Evolutionary conservation across 208 protist genomes (phyloP), one percentile per base, ranked within the genome.

Genomic region (Acanthamoeba rhysodes): DNA sequence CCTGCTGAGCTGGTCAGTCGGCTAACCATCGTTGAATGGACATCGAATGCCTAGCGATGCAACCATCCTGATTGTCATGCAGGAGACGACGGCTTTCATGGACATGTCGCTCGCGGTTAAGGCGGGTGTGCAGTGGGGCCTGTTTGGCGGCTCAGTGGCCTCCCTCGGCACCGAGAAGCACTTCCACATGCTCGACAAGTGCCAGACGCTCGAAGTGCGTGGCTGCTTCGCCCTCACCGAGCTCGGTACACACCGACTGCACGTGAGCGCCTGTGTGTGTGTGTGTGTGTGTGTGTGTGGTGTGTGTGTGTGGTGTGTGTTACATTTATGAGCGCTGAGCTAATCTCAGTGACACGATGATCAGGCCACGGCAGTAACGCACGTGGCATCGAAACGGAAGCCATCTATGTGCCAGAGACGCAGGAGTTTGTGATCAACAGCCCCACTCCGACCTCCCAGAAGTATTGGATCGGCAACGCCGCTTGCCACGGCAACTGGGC

Each of bases 401-500:
- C 97, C n/a, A 95, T 85, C 7, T 98, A 95, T 45, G 94, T 96
- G 50, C 27, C 37, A 7, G 18, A 45, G n/a, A 97, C 94, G 2
- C 32, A 96, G 29, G 94, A 96, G 59, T 98, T 98, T 78, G 76
- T 97, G 14, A 96, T 98, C 29, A 88, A 98, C 66, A 95, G 94
- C 10, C 97, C 97, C 24, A 95, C 96, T 20, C 55, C 68, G 55
- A 95, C 84, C 3, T 76, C 96, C 10, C 62, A 95, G 29, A 97
- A 97, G 74, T 97, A 87, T 22, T 97, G 96, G 96, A 97, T 97
- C 62, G 97, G 97, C 57, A 98, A 16, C 91, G 97, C 20, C 53
- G 96, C 50, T 27, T 96, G 20, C 93, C 93, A 48, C 66, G 29
- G 24, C 93, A 97, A 50, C 55, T 97, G 55, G 97, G 20, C 94